Conservation (phyloP, 139 green algal species). For the Helicosporidium sp. region DNA sequence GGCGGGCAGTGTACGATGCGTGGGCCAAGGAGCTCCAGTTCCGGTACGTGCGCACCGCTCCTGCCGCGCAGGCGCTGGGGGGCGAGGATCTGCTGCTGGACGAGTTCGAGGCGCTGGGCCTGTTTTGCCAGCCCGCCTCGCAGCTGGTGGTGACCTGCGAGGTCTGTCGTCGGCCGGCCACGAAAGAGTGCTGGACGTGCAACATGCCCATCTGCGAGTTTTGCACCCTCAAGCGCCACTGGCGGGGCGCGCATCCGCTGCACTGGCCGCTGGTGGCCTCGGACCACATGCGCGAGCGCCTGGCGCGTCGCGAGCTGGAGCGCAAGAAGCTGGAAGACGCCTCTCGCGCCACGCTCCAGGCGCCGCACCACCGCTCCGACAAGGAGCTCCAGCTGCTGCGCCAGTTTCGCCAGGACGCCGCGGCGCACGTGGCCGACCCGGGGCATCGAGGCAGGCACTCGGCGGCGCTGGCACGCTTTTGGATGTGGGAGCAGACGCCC, state of each 20-base stretch:
- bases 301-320: conserved; percentile 54
- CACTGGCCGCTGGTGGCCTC: conserved; percentile 63
- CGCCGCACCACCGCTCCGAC: conserved; percentile 28
- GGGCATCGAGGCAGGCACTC: conserved; percentile 6
- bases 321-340: conserved; percentile 52
- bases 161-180: conserved; percentile 58
- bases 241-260: conserved; percentile 40
- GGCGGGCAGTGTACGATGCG: conserved; percentile 37
- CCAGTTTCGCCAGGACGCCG: conserved; percentile 32
- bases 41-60: conserved; percentile 15
- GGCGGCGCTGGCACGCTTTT: conserved; percentile 33
- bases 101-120: conserved; percentile 34
- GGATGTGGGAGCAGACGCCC: conserved; percentile 59
- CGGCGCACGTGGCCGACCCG: conserved; percentile 4
- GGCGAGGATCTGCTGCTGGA: conserved; percentile 54
- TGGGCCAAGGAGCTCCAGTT: conserved; percentile 41
- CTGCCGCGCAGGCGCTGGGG: conserved; percentile 13
- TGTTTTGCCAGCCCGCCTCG: conserved; percentile 25
- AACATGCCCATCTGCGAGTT: conserved; percentile 61
- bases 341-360: conserved; percentile 14
- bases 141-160: conserved; percentile 75
- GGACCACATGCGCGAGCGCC: conserved; percentile 34
- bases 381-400: conserved; percentile 31
- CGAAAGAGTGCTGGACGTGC: conserved; percentile 51
- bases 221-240: conserved; percentile 59